A percentile compares a stretch with the other conserved stretches of the same genome.
Conservation (phyloP, 805 yeast species). For the Candida stauntonica region DNA sequence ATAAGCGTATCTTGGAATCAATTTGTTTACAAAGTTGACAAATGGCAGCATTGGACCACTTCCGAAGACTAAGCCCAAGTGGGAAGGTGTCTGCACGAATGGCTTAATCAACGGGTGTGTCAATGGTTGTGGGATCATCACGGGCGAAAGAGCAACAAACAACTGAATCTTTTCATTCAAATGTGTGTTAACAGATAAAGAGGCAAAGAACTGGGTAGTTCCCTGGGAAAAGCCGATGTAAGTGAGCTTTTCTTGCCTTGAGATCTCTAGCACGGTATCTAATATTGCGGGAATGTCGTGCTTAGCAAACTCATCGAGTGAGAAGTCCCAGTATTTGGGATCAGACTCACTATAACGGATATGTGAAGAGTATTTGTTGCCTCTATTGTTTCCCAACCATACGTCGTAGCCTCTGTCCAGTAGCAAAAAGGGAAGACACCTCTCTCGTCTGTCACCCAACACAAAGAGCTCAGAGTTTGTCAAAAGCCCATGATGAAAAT, state of each 20-base stretch:
- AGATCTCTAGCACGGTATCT: conserved; percentile 58
- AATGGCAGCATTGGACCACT: conserved; percentile 71
- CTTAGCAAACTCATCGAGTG: conserved; percentile 86
- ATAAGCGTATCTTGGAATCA: conserved; percentile 70
- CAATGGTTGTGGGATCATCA: conserved; percentile 86
- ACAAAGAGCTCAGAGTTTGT: conserved; percentile 63
- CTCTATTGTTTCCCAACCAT: conserved; percentile 90
- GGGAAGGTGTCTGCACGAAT: conserved; percentile 67
- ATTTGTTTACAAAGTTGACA: conserved; percentile 63
- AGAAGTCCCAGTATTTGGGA: conserved; percentile 78
- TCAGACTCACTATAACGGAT: conserved; percentile 22
- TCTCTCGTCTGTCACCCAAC: conserved; percentile 43
- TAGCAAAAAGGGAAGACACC: conserved; percentile 63
- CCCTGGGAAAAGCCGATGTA: conserved; percentile 94
- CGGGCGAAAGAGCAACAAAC: conserved; percentile 88
- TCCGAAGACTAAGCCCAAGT: conserved; percentile 72
- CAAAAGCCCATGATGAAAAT: conserved; percentile 78
- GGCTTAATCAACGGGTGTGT: conserved; percentile 73
- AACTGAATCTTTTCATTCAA: conserved; percentile 51
- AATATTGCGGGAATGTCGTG: conserved; percentile 85
- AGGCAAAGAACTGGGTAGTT: conserved; percentile 87
- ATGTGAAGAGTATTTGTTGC: conserved; percentile 75
- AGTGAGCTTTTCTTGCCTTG: conserved; percentile 42
- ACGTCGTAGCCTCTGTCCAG: conserved; percentile 87
- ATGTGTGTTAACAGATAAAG: conserved; percentile 60